These are phyloP conservation scores for Penicillium desertorum DNA, from an alignment of 495 filamentous ascomycete species.

Conservation along the genomic window DNA sequence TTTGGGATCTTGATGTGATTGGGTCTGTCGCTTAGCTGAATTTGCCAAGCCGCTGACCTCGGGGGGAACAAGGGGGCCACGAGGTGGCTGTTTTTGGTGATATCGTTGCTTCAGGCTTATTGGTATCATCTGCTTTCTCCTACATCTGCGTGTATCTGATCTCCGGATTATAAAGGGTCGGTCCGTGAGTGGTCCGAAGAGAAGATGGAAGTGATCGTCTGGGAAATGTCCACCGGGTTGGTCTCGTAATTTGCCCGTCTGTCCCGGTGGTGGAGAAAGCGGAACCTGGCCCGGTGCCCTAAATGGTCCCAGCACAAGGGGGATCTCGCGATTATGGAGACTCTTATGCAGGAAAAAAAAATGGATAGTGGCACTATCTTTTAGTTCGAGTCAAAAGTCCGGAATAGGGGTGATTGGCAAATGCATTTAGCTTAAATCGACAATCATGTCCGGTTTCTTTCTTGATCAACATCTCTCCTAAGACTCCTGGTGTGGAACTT, in stretches of 20 bases:
- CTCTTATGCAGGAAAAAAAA: not conserved
- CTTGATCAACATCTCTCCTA: not conserved
- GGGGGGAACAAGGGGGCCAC: not conserved
- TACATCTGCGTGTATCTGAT: not conserved
- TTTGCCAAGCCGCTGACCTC: not conserved
- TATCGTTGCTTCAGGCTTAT: not conserved
- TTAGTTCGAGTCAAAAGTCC: not conserved
- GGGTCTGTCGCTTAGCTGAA: not conserved
- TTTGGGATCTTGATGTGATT: not conserved
- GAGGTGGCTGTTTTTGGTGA: not conserved
- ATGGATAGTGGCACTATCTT: not conserved
- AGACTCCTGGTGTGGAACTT: conserved; percentile 5
- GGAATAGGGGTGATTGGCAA: not conserved
- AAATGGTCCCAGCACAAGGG: not conserved
- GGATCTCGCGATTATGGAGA: not conserved
- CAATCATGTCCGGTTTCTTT: conserved; percentile 4
- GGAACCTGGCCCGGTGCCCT: conserved; percentile 1
- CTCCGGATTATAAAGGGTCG: not conserved
- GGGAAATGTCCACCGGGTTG: not conserved
- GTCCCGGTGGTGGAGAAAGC: not conserved
- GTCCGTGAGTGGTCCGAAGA: not conserved
- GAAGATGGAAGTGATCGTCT: too few relatives aligned
- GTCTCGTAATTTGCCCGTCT: not conserved
- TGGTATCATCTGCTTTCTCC: not conserved
- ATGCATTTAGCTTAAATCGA: not conserved